These are phyloP conservation scores for Aspergillus hiratsukae DNA, from an alignment of 2,329 filamentous ascomycete genomes.

Conservation along the genomic window DNA sequence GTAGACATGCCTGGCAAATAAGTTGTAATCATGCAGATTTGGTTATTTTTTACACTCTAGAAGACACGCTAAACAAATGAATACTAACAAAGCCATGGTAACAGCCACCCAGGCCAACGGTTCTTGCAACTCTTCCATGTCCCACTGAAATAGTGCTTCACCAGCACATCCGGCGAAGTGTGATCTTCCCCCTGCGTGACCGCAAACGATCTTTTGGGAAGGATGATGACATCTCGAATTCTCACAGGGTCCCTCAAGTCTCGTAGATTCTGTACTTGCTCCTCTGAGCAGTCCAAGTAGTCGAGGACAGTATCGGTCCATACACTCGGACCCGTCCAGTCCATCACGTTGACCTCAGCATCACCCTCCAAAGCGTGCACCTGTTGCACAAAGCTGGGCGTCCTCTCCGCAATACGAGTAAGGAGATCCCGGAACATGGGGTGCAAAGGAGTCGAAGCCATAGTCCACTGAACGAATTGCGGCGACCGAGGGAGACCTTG, in stretches of 20 bases:
- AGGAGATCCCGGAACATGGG: conserved; percentile 1
- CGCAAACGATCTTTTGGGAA: conserved; percentile 1
- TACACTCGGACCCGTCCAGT: conserved; percentile 3
- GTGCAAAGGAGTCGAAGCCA: not conserved
- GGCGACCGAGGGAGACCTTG: conserved; percentile 3
- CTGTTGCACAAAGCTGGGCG: not conserved
- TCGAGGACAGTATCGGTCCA: conserved; percentile 4
- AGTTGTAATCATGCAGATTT: not conserved
- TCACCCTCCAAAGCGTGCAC: not conserved
- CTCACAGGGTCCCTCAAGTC: not conserved
- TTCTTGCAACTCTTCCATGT: conserved; percentile 2
- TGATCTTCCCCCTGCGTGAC: conserved; percentile 4
- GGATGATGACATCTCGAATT: not conserved
- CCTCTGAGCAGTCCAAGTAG: not conserved
- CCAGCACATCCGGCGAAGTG: not conserved
- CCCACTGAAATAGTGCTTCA: conserved; percentile 6
- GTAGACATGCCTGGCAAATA: no score
- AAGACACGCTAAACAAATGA: not conserved
- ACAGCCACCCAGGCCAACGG: not conserved
- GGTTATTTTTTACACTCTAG: not conserved
- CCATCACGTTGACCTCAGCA: conserved; percentile 1
- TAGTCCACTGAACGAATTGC: conserved; percentile 6
- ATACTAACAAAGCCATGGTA: not conserved
- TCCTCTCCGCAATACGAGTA: not conserved
- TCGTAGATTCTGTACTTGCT: not conserved